phyloP scores from a whole-genome alignment of 495 filamentous ascomycete species.

The Glutinoglossum americanum region DNA sequence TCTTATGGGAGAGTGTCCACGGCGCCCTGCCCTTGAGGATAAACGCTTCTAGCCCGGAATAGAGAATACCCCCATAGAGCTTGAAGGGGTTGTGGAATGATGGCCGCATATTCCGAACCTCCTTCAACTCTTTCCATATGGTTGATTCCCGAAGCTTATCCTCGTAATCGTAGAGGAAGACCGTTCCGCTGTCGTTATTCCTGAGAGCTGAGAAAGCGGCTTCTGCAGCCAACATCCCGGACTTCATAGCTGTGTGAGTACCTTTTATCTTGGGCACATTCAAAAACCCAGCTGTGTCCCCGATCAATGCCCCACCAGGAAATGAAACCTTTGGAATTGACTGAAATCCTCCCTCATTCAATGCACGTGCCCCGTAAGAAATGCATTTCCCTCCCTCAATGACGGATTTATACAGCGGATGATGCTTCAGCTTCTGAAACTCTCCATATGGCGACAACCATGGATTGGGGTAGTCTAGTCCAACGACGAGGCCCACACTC shows the following conservation, averaged over 20 bases:
- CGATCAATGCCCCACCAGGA: constrained; percentile 87
- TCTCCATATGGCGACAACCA: constrained; percentile 91
- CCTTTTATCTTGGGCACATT: constrained; percentile 99
- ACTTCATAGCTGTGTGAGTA: constrained; percentile 93
- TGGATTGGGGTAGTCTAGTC: constrained; percentile 88
- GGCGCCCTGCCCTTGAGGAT: constrained; percentile 64
- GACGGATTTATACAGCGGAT: constrained; percentile 62
- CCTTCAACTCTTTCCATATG: constrained; percentile 87
- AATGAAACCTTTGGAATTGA: constrained; percentile 93
- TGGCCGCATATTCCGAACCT: constrained; percentile 94
- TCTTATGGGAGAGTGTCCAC: constrained; percentile 82
- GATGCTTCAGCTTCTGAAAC: constrained; percentile 97
- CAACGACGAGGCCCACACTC: constrained; percentile 79
- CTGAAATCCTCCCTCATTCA: constrained; percentile 94
- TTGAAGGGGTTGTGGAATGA: constrained; percentile 74
- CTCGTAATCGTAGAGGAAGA: constrained; percentile 94
- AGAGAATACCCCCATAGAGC: constrained; percentile 71
- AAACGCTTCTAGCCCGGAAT: constrained; percentile 85
- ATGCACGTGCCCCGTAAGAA: constrained; percentile 80
- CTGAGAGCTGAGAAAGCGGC: constrained; percentile 57
- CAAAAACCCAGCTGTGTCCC: constrained; percentile 88
- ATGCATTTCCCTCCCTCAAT: constrained; percentile 93
- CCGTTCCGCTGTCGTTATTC: constrained; percentile 33
- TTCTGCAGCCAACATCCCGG: constrained; percentile 90
- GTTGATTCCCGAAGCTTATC: constrained; percentile 61